Evolutionary conservation across 129 eudicot species (phyloP).

Genomic region (Flaveria ramosissima): DNA sequence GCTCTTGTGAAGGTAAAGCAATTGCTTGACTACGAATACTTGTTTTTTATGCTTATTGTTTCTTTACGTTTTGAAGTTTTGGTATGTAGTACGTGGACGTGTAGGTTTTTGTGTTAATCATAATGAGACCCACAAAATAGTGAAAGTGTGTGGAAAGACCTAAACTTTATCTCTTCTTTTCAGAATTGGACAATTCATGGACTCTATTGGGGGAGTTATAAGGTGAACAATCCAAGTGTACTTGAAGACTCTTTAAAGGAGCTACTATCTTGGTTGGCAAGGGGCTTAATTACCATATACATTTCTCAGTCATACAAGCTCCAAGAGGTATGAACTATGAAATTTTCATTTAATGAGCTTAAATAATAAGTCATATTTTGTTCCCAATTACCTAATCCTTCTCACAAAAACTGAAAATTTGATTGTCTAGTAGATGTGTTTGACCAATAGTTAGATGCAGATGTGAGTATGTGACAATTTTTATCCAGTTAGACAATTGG

Average conservation of each 20-base stretch:
- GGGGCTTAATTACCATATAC: conserved; percentile 66
- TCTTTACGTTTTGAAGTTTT: not conserved
- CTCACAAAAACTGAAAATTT: not conserved
- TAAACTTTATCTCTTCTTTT: not conserved
- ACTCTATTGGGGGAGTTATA: conserved; percentile 95
- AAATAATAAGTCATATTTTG: conserved; percentile 5
- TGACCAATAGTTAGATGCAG: not conserved
- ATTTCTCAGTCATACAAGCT: conserved; percentile 72
- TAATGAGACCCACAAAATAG: conserved; percentile 1
- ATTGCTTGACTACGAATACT: not conserved
- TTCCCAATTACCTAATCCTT: not conserved
- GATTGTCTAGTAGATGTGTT: not conserved
- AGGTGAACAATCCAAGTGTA: conserved; percentile 50
- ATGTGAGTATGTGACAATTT: not conserved
- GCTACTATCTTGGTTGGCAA: conserved; percentile 78
- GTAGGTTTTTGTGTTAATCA: not conserved
- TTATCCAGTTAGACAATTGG: not conserved
- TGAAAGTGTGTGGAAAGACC: not conserved
- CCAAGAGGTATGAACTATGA: conserved; percentile 51
- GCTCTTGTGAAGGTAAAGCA: conserved; percentile 88
- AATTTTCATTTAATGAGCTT: not conserved
- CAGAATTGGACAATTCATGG: conserved; percentile 99
- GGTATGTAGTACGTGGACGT: not conserved
- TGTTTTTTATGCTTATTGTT: conserved; percentile 3
- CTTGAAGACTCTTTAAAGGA: conserved; percentile 85